These are phyloP conservation scores for Fusarium annulatum DNA, from an alignment of 2,329 filamentous ascomycete species.

Conservation along the genomic window DNA sequence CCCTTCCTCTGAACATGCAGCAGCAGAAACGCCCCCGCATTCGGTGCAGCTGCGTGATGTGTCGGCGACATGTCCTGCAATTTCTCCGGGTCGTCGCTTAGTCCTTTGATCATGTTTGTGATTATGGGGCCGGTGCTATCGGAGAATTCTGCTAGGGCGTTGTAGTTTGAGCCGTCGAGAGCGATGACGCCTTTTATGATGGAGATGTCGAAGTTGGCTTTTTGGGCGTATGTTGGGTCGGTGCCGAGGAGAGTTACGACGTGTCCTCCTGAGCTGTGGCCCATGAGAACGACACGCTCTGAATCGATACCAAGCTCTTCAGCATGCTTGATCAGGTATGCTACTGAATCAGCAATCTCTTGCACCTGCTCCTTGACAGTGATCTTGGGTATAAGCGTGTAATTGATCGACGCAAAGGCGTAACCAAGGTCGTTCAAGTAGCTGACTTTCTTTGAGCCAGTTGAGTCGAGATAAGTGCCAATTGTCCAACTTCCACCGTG, in stretches of 20 bases:
- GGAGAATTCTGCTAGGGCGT: neutral
- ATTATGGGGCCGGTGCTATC: slow-evolving; percentile 2
- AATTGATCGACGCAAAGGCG: neutral
- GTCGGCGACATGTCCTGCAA: neutral
- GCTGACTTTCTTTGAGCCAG: neutral
- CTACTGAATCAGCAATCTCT: neutral
- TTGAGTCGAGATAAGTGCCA: slow-evolving; percentile 6
- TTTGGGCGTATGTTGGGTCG: neutral
- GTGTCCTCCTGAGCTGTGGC: slow-evolving; percentile 13
- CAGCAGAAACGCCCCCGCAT: neutral
- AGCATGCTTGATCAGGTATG: neutral
- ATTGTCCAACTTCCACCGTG: slow-evolving; percentile 14
- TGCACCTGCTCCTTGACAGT: slow-evolving; percentile 7
- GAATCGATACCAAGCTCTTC: fast-evolving
- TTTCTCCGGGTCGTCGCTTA: neutral
- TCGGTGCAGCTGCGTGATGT: neutral
- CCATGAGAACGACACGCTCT: neutral
- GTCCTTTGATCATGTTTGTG: neutral
- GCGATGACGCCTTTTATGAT: neutral
- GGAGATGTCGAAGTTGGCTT: fast-evolving
- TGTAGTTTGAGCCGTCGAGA: slow-evolving; percentile 6
- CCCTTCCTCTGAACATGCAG: slow-evolving; percentile 5
- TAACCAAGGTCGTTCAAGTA: neutral
- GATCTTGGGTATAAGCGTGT: neutral
- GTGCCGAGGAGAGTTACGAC: neutral